A percentile compares a stretch with the other conserved stretches of the same genome.
Conservation (phyloP, 2,329 filamentous ascomycete species). For the Magnaporthiopsis rhizophila region DNA sequence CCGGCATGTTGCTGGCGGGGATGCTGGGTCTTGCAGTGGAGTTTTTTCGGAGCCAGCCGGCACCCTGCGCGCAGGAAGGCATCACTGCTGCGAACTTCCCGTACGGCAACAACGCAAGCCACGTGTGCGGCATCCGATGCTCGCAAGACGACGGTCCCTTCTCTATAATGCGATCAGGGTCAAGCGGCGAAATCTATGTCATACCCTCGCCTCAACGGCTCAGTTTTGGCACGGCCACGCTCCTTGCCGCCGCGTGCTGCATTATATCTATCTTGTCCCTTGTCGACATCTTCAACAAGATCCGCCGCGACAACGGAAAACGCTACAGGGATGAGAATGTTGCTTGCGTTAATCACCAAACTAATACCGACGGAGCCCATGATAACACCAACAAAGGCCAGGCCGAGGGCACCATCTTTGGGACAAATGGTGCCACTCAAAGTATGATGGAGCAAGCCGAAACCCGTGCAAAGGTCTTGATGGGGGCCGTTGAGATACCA, state of each 20-base stretch:
- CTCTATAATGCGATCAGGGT: constrained; percentile 46
- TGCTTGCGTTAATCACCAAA: constrained; percentile 8
- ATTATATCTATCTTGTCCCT: constrained; percentile 56
- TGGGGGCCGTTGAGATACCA: constrained; percentile 48
- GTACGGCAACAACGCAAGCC: constrained; percentile 24
- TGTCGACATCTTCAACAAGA: constrained; percentile 55
- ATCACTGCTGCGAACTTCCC: constrained; percentile 28
- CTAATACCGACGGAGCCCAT: no score
- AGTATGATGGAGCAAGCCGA: constrained; percentile 47
- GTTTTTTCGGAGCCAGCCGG: constrained; percentile 47
- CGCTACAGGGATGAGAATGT: constrained; percentile 27
- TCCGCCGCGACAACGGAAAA: constrained; percentile 52
- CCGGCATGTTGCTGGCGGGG: constrained; percentile 51
- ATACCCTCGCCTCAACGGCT: constrained; percentile 48
- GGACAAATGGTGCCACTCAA: constrained; percentile 46
- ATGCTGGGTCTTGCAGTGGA: constrained; percentile 55
- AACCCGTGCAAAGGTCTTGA: constrained; percentile 41
- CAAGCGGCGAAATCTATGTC: constrained; percentile 54
- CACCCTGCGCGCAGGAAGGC: constrained; percentile 30
- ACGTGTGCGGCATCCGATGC: constrained; percentile 40
- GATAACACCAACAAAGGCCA: no score
- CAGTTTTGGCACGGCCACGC: constrained; percentile 50
- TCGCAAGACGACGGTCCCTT: constrained; percentile 34
- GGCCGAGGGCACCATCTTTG: constrained; percentile 35
- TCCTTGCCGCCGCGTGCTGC: constrained; percentile 56